Evolutionary conservation across 305 asterid genomes (phyloP), one percentile per base, ranked within the genome.

Genomic region (Andrographis paniculata): DNA sequence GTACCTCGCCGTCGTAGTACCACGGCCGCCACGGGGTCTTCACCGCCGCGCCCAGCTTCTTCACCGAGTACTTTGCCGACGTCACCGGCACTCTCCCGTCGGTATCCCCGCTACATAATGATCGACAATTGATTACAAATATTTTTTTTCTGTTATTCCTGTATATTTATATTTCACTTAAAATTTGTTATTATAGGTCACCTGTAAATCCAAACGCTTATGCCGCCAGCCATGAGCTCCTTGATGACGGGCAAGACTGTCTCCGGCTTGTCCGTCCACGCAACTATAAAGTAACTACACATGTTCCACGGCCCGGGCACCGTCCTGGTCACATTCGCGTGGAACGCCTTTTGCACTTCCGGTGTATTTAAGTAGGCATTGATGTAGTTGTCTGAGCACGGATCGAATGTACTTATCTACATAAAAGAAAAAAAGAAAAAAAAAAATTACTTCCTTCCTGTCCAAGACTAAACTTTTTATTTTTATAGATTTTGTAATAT

Each of bases 11-110:
- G 24, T 56, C 41, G 20, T 17, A 11, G 53, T 73, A 63, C 89
- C 89, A 79, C 1, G 81, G 79, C 48, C 68, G 56, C 82, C 89
- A 76, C 12, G 79, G 61, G 14, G 75, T 76, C 57, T 65, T 61
- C 1, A 75, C 59, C 0, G 64, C 17, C 1, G 62, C n/a, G 0
- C 60, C 60, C 0, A 76, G 57, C 48, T 76, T 79, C 33, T 31
- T 7, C 52, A 79, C 10, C 0, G 89, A 74, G 44, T 76, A 73
- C 37, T 28, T 56, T 8, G 74, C 70, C 15, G 79, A 3, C 37
- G 89, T 76, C 41, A 79, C 76, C 1, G 89, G 70, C 44, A 77
- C 72, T 27, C 28, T 20, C 14, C 66, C 55, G 60, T 74, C 82
- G 1, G 70, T 66, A 43, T 77, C 86, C 28, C 77, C 81, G 15